Evolutionary conservation across 495 filamentous ascomycete genomes (phyloP).

Genomic region (Trichoderma virens): DNA sequence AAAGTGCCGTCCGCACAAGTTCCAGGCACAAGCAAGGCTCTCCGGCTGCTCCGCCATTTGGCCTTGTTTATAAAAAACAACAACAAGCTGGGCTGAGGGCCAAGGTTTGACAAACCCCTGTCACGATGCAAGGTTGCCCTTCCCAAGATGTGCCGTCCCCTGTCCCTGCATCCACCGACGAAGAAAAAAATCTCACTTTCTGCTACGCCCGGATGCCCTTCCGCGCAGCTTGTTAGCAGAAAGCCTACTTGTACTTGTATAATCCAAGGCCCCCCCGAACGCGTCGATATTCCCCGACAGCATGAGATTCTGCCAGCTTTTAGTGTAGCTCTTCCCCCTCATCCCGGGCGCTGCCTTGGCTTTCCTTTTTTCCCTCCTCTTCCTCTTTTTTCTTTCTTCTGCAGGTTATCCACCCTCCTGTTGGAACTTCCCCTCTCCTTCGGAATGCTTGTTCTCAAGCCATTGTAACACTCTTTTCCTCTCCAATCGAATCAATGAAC

Average conservation of each 20-base stretch:
- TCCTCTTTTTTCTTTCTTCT: background rate
- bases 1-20: no score
- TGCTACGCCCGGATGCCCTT: constrained; percentile 3
- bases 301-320: background rate
- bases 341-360: background rate
- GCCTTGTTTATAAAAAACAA: background rate
- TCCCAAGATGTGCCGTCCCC: constrained; percentile 7
- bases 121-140: constrained; percentile 8
- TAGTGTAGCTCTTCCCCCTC: constrained; percentile 5
- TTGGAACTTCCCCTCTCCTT: background rate
- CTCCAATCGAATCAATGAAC: constrained; percentile 1
- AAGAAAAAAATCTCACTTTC: constrained; percentile 2
- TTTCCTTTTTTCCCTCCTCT: background rate
- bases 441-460: background rate
- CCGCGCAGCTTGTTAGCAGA: background rate
- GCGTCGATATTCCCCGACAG: background rate
- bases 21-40: background rate
- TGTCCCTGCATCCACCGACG: constrained; percentile 1
- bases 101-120: constrained; percentile 4
- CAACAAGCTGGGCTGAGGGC: constrained; percentile 1
- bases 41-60: constrained; percentile 1
- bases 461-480: background rate
- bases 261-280: background rate
- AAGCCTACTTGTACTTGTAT: background rate
- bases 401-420: background rate